Conservation (phyloP, 2,329 filamentous ascomycete species). For the Ilyonectria destructans region DNA sequence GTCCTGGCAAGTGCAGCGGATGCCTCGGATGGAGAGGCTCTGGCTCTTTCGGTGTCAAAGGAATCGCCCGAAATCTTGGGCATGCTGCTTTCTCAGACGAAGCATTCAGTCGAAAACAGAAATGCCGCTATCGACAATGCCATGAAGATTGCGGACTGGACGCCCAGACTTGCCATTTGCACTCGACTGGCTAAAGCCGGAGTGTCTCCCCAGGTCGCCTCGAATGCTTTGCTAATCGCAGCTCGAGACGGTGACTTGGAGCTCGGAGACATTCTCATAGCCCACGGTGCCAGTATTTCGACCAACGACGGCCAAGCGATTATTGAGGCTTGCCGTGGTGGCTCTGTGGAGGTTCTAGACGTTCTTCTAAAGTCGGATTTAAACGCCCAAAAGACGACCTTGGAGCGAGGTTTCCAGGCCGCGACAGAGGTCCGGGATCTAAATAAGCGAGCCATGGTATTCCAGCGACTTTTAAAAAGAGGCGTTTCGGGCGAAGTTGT, state of each 20-base stretch:
- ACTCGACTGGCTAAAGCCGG: constrained; percentile 63
- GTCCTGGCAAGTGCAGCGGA: constrained; percentile 65
- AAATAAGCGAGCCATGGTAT: constrained; percentile 64
- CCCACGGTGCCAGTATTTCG: constrained; percentile 67
- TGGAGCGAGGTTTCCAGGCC: constrained; percentile 70
- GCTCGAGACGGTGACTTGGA: constrained; percentile 68
- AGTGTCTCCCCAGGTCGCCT: constrained; percentile 62
- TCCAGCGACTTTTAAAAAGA: constrained; percentile 66
- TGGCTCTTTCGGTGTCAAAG: constrained; percentile 63
- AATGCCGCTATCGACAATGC: constrained; percentile 62
- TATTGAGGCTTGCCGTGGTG: constrained; percentile 68
- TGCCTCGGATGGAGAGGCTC: constrained; percentile 65
- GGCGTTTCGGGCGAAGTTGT: constrained; percentile 68
- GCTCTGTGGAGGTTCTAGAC: constrained; percentile 64
- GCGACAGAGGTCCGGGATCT: constrained; percentile 69
- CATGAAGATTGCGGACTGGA: constrained; percentile 59
- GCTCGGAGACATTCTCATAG: constrained; percentile 67
- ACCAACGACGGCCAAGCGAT: constrained; percentile 69
- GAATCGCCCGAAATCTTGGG: constrained; percentile 63
- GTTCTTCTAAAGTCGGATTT: constrained; percentile 64
- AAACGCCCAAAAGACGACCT: constrained; percentile 58
- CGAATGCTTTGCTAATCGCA: constrained; percentile 66
- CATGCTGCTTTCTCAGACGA: constrained; percentile 59
- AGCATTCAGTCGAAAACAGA: constrained; percentile 57
- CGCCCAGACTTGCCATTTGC: constrained; percentile 61